Conservation (phyloP, 139 green algal genomes). For the Microglena sp. region DNA sequence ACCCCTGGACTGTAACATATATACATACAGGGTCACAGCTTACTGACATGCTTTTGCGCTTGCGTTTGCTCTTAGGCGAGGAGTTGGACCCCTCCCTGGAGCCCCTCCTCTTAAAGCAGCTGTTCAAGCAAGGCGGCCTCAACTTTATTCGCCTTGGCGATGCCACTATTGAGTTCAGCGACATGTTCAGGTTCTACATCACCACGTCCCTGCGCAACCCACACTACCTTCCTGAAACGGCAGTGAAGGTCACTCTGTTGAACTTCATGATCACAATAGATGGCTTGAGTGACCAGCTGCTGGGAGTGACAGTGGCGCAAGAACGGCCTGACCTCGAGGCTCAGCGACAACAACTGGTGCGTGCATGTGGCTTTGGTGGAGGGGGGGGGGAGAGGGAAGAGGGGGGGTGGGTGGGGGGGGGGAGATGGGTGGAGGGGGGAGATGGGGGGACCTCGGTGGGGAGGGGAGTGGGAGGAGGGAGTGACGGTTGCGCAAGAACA, state of each 20-base stretch:
- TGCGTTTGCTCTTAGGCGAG: constrained; percentile 28
- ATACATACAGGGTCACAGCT: no score
- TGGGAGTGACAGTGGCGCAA: constrained; percentile 62
- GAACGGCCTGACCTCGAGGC: constrained; percentile 69
- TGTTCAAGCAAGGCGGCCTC: constrained; percentile 53
- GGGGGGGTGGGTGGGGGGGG: neutral
- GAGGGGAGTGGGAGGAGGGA: neutral
- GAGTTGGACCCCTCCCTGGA: constrained; percentile 71
- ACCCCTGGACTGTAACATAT: no score
- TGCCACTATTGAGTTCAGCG: constrained; percentile 56
- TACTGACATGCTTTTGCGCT: neutral
- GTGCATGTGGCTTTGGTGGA: constrained; percentile 30
- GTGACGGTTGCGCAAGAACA: constrained; percentile 53
- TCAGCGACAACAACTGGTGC: constrained; percentile 57
- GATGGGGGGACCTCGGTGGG: neutral
- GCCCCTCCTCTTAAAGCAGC: constrained; percentile 58
- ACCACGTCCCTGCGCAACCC: constrained; percentile 62
- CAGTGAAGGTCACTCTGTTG: constrained; percentile 54
- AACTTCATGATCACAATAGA: constrained; percentile 80
- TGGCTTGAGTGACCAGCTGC: constrained; percentile 64
- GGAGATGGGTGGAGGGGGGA: neutral
- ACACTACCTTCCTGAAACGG: constrained; percentile 55
- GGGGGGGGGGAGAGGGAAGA: constrained; percentile 31
- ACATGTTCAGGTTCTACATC: constrained; percentile 68
- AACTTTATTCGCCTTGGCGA: constrained; percentile 62